Base-by-base conservation (phyloP, 1,284 basidiomycete species). In the Sanghuangporus weigelae region DNA sequence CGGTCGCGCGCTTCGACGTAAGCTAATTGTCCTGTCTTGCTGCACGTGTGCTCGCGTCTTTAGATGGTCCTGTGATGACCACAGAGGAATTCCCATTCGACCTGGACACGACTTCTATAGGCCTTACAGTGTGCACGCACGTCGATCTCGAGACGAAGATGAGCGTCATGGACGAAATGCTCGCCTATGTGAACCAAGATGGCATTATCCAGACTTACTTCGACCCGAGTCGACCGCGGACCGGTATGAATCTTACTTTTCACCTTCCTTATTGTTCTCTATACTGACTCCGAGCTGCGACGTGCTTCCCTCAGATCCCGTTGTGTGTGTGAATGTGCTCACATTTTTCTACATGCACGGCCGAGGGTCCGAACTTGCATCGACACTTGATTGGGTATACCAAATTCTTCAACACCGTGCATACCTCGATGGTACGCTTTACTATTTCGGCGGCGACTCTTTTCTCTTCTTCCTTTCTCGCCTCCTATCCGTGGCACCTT, bases 151-250 rank as follows among this genome's bases (percentile, higher is more conserved):
- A 69, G n/a, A 67, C 76, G 7, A 75, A 75, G 19, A 70, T 74
- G 44, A 77, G 77, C 5, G 75, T 84, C 8, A 79, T 85, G 75
- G 78, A 84, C 66, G 81, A 84, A 60, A 84, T 84, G 77, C 74
- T 84, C 7, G 68, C 75, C 44, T 80, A 80, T 61, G 70, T 78
- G 7, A 77, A 81, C 64, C 67, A 71, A n/a, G 83, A 85, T 67
- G 80, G 80, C 31, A 82, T 84, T 61, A 76, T 80, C 49, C 76
- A 78, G 73, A 82, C 81, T 0, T 84, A 85, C 68, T 84, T 84
- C 66, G 82, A 84, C 70, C 75, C 77, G 58, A 71, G 74, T 35
- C 76, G 83, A 19, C 81, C 80, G 16, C 76, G 82, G 4, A 78
- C 81, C 57, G 82, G 60, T 63, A 36, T 7, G 58, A 50, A 3